These are phyloP conservation scores for Podospora didyma DNA, from an alignment of 495 filamentous ascomycete species.

Conservation along the genomic window DNA sequence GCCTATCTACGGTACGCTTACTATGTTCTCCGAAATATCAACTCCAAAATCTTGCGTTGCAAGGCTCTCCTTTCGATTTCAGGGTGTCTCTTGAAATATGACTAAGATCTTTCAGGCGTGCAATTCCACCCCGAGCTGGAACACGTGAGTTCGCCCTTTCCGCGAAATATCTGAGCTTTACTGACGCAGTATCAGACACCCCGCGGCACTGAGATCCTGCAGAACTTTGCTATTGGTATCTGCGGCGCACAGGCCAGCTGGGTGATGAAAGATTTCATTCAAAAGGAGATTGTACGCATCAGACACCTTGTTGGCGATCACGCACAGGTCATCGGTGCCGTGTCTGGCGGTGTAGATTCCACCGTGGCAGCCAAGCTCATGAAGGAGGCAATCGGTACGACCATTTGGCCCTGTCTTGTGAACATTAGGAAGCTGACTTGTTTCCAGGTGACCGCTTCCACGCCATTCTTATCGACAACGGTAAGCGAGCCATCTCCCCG, in stretches of 20 bases:
- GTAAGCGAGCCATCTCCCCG: not conserved
- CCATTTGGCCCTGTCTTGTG: not conserved
- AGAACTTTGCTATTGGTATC: slow-evolving; percentile 79
- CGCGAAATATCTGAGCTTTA: not conserved
- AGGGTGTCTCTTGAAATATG: not conserved
- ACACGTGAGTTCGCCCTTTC: no score
- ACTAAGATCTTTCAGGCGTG: slow-evolving; percentile 28
- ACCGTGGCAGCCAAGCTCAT: slow-evolving; percentile 88
- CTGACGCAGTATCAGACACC: slow-evolving; percentile 46
- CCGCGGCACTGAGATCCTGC: slow-evolving; percentile 58
- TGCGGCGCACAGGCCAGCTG: slow-evolving; percentile 72
- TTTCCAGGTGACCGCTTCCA: slow-evolving; percentile 64
- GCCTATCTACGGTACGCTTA: slow-evolving; percentile 56
- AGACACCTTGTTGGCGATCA: slow-evolving; percentile 69
- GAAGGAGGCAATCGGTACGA: slow-evolving; percentile 28
- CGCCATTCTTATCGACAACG: slow-evolving; percentile 81
- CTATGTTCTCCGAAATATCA: no score
- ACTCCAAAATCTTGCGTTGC: no score
- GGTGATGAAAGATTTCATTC: slow-evolving; percentile 78
- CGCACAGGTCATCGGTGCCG: slow-evolving; percentile 80
- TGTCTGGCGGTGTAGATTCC: slow-evolving; percentile 87
- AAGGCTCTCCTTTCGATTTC: no score
- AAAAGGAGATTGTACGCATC: slow-evolving; percentile 74
- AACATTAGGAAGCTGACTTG: slow-evolving; percentile 2
- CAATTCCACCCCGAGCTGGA: slow-evolving; percentile 77